These are phyloP conservation scores for Trichoderma guizhouense DNA, from an alignment of 2,329 filamentous ascomycete genomes.

Conservation along the genomic window DNA sequence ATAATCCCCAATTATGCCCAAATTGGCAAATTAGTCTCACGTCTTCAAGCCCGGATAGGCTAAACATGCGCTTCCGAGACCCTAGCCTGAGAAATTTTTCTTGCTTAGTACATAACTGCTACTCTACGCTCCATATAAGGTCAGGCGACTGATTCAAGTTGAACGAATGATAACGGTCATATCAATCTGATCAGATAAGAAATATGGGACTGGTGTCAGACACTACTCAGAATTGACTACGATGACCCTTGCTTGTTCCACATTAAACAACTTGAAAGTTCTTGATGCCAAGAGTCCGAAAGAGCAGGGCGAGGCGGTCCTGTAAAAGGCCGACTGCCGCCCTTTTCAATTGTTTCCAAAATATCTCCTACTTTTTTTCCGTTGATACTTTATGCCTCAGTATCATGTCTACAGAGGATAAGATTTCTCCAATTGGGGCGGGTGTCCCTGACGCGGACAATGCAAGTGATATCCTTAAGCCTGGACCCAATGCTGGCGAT, in stretches of 20 bases:
- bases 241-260: not conserved
- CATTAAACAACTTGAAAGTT: not conserved
- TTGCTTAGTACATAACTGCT: not conserved
- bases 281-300: not conserved
- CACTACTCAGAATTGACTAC: not conserved
- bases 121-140: not conserved
- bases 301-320: not conserved
- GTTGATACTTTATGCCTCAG: not conserved
- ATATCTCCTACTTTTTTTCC: not conserved
- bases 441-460: not conserved
- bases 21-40: not conserved
- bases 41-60: not conserved
- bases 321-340: not conserved
- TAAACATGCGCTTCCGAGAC: not conserved
- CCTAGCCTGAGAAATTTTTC: not conserved
- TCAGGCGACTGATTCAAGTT: not conserved
- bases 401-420: not conserved
- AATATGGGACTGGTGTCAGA: not conserved
- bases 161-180: not conserved
- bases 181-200: slow-evolving; percentile 11
- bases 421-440: not conserved
- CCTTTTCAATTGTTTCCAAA: not conserved
- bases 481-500: slow-evolving; percentile 22
- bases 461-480: slow-evolving; percentile 18
- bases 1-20: not conserved